Base-by-base conservation (phyloP, 352 stramenopile species). In the Pythium sukuiense region DNA sequence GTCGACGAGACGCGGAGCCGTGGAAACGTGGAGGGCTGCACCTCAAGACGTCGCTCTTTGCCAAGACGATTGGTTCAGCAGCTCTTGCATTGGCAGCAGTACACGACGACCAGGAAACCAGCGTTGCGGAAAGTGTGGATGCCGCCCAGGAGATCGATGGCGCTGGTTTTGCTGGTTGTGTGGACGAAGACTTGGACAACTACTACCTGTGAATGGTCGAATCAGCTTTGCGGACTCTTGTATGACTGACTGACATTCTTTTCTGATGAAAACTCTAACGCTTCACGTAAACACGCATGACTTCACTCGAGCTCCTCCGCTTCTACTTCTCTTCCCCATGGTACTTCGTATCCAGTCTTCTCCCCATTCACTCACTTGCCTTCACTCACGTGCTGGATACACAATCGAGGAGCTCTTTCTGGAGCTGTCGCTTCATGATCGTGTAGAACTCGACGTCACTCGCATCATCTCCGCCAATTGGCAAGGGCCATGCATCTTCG, bases 371-470 rank as follows among this genome's bases (percentile, higher is more conserved):
- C 35, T 43, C 18, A 0, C 18, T 26, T 55, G 12, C 48, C 24
- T 55, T 35, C 24, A 16, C 46, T 65, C 32, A 67, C 13, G 43
- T 45, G 7, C 57, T 20, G 50, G 41, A 48, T n/a, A 69, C 62
- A 14, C 62, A 69, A 18, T 69, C 54, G 2, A 69, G 54, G 1
- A 69, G 55, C 6, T 60, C 27, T 6, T 24, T 49, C 33, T 69
- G 62, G 11, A 69, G 39, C 43, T 62, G 43, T 4, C 35, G 30
- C 33, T 60, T 60, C 54, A 69, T 48, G 43, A 43, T 53, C 48
- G 61, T 56, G 55, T 69, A 69, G 33, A 69, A 69, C 24, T 26
- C 45, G 24, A 63, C 33, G 24, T 70, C 63, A 26, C 50, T 61
- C 14, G 50, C 63, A 32, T 63, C 55, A 18, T 14, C 39, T 2